Percentiles rank a stretch among this genome's conserved stretches.
Conservation (phyloP, 176 grass and related monocot genomes). For the Puccinellia tenuiflora region DNA sequence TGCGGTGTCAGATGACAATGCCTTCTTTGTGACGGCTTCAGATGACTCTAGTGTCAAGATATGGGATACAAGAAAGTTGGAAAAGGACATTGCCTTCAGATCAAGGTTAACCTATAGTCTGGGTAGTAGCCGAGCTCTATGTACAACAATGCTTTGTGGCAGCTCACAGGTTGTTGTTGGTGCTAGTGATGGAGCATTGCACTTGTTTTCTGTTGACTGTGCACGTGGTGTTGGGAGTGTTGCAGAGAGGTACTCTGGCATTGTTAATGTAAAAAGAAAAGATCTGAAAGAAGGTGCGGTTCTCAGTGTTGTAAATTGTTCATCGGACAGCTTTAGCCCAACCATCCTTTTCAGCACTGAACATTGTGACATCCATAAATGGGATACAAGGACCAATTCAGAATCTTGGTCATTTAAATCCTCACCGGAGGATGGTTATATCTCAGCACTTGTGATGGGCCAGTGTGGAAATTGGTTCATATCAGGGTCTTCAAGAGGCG, state of each 20-base stretch:
- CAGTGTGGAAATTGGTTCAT: conserved; percentile 97
- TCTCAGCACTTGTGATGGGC: conserved; percentile 74
- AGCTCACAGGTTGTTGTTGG: conserved; percentile 72
- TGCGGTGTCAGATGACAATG: conserved; percentile 67
- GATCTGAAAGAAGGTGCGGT: conserved; percentile 79
- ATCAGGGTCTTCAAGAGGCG: conserved; percentile 89
- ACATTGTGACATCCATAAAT: conserved; percentile 75
- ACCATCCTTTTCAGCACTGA: conserved; percentile 85
- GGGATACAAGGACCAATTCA: conserved; percentile 68
- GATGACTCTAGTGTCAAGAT: conserved; percentile 93
- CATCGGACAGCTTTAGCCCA: conserved; percentile 59
- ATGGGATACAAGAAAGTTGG: conserved; percentile 96
- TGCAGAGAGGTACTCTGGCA: conserved; percentile 82
- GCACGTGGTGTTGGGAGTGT: conserved; percentile 63
- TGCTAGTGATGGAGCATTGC: conserved; percentile 74
- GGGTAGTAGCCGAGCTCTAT: conserved; percentile 71
- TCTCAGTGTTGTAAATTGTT: conserved; percentile 77
- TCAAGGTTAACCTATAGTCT: conserved; percentile 85
- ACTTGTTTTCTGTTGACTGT: conserved; percentile 90
- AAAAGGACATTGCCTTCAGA: conserved; percentile 96
- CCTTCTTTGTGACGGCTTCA: conserved; percentile 83
- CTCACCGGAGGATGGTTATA: conserved; percentile 70
- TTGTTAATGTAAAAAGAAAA: conserved; percentile 72
- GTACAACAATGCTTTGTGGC: conserved; percentile 72
- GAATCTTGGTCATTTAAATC: conserved; percentile 88